Conservation (phyloP, 495 filamentous ascomycete species). For the Pseudoneurospora amorphoporcata region DNA sequence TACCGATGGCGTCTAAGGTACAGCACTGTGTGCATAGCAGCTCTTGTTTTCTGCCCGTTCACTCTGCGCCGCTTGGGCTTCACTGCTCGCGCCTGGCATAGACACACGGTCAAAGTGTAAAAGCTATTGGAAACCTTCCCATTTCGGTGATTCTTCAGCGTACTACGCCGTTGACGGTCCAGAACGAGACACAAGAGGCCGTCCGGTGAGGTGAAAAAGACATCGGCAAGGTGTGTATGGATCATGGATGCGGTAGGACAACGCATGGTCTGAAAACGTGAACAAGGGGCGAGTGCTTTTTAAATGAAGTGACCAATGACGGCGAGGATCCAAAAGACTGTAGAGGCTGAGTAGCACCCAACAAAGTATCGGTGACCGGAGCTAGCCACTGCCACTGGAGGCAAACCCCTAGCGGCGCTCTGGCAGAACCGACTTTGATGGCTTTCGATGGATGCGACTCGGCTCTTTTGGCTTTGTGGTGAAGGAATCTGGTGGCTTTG, state of each 20-base stretch:
- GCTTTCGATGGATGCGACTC: not conserved
- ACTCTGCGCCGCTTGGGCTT: not conserved
- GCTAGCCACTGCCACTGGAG: slow-evolving; percentile 27
- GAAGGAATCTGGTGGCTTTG: not conserved
- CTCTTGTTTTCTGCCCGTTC: not conserved
- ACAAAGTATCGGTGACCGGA: slow-evolving; percentile 32
- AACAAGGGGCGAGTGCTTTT: slow-evolving; percentile 27
- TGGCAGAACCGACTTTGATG: slow-evolving; percentile 2
- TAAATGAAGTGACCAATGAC: slow-evolving; percentile 41
- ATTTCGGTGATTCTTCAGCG: not conserved
- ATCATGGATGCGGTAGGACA: slow-evolving; percentile 33
- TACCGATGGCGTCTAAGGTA: not conserved
- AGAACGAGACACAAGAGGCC: not conserved
- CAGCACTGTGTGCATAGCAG: not conserved
- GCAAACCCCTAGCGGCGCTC: slow-evolving; percentile 5
- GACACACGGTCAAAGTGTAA: not conserved
- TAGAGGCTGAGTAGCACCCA: slow-evolving; percentile 27
- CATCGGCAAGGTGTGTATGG: slow-evolving; percentile 29
- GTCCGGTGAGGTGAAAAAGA: slow-evolving; percentile 17
- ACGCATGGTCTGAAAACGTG: slow-evolving; percentile 33
- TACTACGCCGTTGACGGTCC: not conserved
- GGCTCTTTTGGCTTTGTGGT: not conserved
- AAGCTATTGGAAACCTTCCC: not conserved
- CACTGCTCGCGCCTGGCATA: not conserved
- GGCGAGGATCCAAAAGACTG: slow-evolving; percentile 2